phyloP scores from a whole-genome alignment of 2,329 filamentous ascomycete species.

The Pestalotiopsis fici region DNA sequence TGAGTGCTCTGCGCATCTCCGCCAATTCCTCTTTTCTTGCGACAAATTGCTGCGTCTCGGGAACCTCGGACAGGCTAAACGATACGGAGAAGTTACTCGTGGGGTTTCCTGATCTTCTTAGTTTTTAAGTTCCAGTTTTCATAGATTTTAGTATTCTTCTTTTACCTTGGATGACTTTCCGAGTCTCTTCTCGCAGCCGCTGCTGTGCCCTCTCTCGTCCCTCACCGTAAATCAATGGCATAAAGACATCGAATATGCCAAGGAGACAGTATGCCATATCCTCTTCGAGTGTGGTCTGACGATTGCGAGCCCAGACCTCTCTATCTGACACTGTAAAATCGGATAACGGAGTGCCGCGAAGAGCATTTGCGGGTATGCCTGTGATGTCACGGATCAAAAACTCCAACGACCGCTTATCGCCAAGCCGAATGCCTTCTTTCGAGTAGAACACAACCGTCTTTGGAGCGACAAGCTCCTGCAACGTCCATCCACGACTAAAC shows the following conservation, averaged over 20 bases:
- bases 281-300: constrained; percentile 14
- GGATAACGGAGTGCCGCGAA: constrained; percentile 4
- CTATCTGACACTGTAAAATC: constrained; percentile 12
- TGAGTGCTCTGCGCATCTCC: constrained; percentile 28
- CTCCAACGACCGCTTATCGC: background rate
- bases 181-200: constrained; percentile 14
- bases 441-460: constrained; percentile 7
- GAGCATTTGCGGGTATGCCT: background rate
- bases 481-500: background rate
- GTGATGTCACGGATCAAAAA: background rate
- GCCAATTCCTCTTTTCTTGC: constrained; percentile 28
- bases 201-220: constrained; percentile 13
- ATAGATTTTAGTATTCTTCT: background rate
- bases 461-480: constrained; percentile 6
- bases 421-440: constrained; percentile 4
- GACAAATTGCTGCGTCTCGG: constrained; percentile 29
- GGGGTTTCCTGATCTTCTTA: constrained; percentile 14
- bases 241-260: constrained; percentile 15
- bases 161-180: constrained; percentile 13
- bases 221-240: constrained; percentile 15
- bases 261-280: constrained; percentile 16
- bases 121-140: background rate
- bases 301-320: constrained; percentile 11
- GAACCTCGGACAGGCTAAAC: constrained; percentile 27
- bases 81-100: constrained; percentile 20